Percentiles rank a stretch among this genome's conserved stretches.
phyloP scores from a whole-genome alignment of 1,284 basidiomycete genomes.

The Cutaneotrichosporon sp. region DNA sequence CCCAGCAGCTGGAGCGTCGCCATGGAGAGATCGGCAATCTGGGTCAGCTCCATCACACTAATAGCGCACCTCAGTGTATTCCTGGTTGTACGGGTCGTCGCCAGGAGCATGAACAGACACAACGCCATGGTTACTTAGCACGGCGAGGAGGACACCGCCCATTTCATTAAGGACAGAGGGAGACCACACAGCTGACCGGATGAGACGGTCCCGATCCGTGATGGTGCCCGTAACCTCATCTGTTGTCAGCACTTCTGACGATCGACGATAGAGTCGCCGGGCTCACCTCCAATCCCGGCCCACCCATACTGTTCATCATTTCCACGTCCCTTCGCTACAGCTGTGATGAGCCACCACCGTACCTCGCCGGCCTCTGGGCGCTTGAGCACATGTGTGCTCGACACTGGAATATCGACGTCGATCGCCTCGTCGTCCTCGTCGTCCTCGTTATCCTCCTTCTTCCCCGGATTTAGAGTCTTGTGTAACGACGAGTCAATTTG shows the following conservation, averaged over 20 bases:
- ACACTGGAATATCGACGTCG: conserved; percentile 5
- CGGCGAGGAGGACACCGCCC: conserved; percentile 31
- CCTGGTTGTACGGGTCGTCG: conserved; percentile 27
- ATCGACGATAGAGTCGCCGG: too few species aligned
- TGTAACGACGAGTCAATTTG: conserved; percentile 22
- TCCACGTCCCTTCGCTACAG: conserved; percentile 17
- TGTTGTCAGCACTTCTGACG: conserved; percentile 16
- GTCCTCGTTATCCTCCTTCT: conserved; percentile 5
- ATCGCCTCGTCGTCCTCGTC: conserved; percentile 12
- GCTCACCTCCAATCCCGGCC: conserved; percentile 16
- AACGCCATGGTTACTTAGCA: conserved; percentile 26
- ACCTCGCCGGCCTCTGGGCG: conserved; percentile 32
- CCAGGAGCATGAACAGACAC: conserved; percentile 35
- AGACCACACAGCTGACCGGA: conserved; percentile 36
- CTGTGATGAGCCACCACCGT: conserved; percentile 27
- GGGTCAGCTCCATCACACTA: background rate
- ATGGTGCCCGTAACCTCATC: conserved; percentile 27
- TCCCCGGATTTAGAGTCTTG: conserved; percentile 3
- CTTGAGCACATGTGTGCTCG: conserved; percentile 9
- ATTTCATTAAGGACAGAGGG: conserved; percentile 28
- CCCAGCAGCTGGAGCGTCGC: conserved; percentile 17
- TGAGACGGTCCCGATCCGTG: conserved; percentile 22
- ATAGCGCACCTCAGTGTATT: conserved; percentile 32
- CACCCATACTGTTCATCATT: conserved; percentile 15
- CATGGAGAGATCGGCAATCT: conserved; percentile 35